Percentiles rank a stretch among this genome's conserved stretches.
Conservation (phyloP, 2,329 filamentous ascomycete genomes). For the Phaeosphaeriaceae sp. region DNA sequence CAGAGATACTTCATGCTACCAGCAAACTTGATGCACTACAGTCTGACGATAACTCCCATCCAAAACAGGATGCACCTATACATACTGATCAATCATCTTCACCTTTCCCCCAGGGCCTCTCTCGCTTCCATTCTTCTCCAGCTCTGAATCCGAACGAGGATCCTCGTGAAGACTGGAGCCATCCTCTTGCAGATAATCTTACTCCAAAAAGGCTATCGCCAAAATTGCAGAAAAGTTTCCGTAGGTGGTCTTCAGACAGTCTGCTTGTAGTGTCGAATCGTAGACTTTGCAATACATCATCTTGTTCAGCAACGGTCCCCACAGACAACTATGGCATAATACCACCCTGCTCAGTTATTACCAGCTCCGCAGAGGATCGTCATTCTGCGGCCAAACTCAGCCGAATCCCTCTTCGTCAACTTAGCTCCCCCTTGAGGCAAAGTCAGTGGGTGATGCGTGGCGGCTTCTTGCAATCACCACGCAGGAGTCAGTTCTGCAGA, state of each 20-base stretch:
- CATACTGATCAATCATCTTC: not conserved
- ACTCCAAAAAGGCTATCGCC: not conserved
- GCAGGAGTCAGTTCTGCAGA: slow-evolving; percentile 36
- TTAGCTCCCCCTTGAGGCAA: slow-evolving; percentile 41
- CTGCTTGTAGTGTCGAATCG: slow-evolving; percentile 2
- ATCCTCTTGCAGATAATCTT: not conserved
- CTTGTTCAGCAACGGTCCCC: not conserved
- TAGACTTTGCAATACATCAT: slow-evolving; percentile 5
- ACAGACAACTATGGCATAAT: slow-evolving; percentile 1
- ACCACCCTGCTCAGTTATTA: not conserved
- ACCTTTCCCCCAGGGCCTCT: slow-evolving; percentile 6
- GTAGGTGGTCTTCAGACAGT: slow-evolving; percentile 14
- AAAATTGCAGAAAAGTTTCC: slow-evolving; percentile 2
- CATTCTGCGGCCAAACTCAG: slow-evolving; percentile 9
- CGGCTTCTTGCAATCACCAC: slow-evolving; percentile 25
- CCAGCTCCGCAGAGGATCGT: not conserved
- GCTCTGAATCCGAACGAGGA: not conserved
- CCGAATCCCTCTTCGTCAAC: slow-evolving; percentile 25
- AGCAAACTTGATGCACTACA: slow-evolving; percentile 3
- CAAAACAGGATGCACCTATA: slow-evolving; percentile 7
- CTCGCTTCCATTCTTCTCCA: slow-evolving; percentile 18
- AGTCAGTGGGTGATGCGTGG: slow-evolving; percentile 40
- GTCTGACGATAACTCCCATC: slow-evolving; percentile 17
- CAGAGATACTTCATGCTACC: slow-evolving; percentile 19
- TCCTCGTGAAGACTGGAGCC: not conserved